phyloP scores from a whole-genome alignment of 768 basidiomycete genomes.

The Clitopilus hobsonii region DNA sequence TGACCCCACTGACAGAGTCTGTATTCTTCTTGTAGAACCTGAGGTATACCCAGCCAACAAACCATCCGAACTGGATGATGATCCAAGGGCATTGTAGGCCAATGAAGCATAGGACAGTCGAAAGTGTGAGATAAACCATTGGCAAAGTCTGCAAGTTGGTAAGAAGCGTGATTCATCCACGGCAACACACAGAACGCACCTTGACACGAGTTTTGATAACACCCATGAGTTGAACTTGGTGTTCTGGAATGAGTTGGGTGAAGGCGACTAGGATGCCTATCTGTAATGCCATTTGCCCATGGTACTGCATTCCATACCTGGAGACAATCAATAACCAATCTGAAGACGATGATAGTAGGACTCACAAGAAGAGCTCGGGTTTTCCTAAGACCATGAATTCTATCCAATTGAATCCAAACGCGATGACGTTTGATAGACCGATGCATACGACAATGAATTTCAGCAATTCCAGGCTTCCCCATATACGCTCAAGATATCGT shows the following conservation, averaged over 20 bases:
- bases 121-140: conserved; percentile 91
- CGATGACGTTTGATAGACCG: conserved; percentile 82
- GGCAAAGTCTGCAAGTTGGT: conserved; percentile 65
- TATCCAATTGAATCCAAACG: conserved; percentile 85
- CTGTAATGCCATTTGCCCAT: conserved; percentile 90
- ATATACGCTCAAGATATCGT: conserved; percentile 90
- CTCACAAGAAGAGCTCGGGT: conserved; percentile 76
- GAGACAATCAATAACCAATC: conserved; percentile 2
- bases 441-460: conserved; percentile 84
- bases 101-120: conserved; percentile 76
- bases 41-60: conserved; percentile 91
- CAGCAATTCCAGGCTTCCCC: conserved; percentile 82
- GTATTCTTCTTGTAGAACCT: conserved; percentile 93
- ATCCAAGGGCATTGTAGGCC: conserved; percentile 90
- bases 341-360: conserved; percentile 6
- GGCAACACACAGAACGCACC: conserved; percentile 36
- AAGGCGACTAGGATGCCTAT: conserved; percentile 90
- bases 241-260: conserved; percentile 96
- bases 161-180: conserved; percentile 2
- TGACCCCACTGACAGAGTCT: conserved; percentile 56
- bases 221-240: conserved; percentile 92
- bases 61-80: conserved; percentile 98
- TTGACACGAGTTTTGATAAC: conserved; percentile 85
- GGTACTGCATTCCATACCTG: conserved; percentile 87
- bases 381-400: conserved; percentile 68